Conservation (phyloP, 2,329 filamentous ascomycete genomes). For the Stagonosporopsis chrysanthemi region DNA sequence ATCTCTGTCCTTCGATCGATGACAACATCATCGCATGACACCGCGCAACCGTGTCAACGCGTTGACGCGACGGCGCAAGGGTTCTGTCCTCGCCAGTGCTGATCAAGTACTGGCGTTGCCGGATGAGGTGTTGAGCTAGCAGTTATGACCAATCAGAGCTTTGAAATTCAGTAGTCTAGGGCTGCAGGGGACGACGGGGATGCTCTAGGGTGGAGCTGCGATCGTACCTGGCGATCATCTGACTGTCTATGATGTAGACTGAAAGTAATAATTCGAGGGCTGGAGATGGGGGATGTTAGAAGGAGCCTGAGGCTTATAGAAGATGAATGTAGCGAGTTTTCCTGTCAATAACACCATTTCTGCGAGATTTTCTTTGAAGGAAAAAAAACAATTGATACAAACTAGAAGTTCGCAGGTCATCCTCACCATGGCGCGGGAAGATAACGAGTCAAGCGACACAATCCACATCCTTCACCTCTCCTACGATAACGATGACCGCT, state of each 20-base stretch:
- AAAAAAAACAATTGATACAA: no score
- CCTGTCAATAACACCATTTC: no score
- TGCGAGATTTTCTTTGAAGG: no score
- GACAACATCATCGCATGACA: constrained; percentile 6
- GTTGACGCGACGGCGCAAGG: constrained; percentile 1
- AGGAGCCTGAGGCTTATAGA: neutral
- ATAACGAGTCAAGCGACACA: constrained; percentile 10
- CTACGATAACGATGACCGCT: constrained; percentile 26
- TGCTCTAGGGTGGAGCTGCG: neutral
- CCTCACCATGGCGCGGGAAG: constrained; percentile 17
- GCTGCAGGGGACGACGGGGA: no score
- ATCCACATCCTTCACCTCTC: constrained; percentile 23
- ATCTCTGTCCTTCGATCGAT: neutral
- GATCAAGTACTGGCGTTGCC: neutral
- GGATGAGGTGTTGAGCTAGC: constrained; percentile 2
- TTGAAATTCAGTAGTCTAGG: no score
- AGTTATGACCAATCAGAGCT: neutral
- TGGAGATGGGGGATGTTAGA: neutral
- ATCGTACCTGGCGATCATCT: constrained; percentile 11
- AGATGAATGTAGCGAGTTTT: neutral
- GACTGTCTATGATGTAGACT: constrained; percentile 11
- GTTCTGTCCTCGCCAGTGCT: neutral
- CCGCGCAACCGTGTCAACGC: constrained; percentile 6
- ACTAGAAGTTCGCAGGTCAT: no score
- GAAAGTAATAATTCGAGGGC: neutral